A percentile compares a stretch with the other conserved stretches of the same genome.
These are phyloP conservation scores for Boletus semigastroideus DNA, from an alignment of 1,284 basidiomycete genomes.

Conservation along the genomic window DNA sequence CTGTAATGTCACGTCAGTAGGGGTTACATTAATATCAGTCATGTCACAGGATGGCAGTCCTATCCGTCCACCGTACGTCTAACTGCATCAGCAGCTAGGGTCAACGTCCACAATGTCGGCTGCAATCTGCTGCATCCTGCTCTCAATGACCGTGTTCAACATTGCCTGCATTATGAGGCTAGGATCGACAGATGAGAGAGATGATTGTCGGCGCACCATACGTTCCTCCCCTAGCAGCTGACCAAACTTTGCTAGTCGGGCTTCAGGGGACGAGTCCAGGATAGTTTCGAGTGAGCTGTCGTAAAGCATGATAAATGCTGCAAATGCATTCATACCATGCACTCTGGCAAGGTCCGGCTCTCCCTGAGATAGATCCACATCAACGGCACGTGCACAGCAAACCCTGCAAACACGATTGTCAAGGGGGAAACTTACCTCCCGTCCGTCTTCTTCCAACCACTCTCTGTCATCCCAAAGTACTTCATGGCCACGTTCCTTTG, in stretches of 20 bases:
- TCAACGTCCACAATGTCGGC: constrained; percentile 6
- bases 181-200: constrained; percentile 6
- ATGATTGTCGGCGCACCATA: constrained; percentile 45
- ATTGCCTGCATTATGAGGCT: constrained; percentile 22
- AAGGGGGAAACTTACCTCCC: constrained; percentile 42
- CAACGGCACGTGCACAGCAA: constrained; percentile 13
- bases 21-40: constrained; percentile 30
- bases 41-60: constrained; percentile 10
- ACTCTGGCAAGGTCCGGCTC: constrained; percentile 53
- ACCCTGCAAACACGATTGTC: constrained; percentile 10
- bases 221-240: constrained; percentile 49
- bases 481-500: constrained; percentile 37
- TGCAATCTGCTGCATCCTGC: constrained; percentile 35
- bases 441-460: constrained; percentile 59
- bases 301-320: constrained; percentile 59
- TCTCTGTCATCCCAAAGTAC: constrained; percentile 55
- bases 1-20: constrained; percentile 31
- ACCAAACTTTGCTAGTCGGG: constrained; percentile 47
- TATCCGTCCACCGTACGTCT: constrained; percentile 5
- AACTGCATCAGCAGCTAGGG: constrained; percentile 15
- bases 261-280: constrained; percentile 48
- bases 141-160: constrained; percentile 42
- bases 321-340: constrained; percentile 65
- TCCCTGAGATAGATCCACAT: constrained; percentile 39
- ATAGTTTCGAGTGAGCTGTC: constrained; percentile 56